Evolutionary conservation across 257 asterid genomes (phyloP), one percentile per base, ranked within the genome.

Genomic region (Ocimum tenuiflorum): DNA sequence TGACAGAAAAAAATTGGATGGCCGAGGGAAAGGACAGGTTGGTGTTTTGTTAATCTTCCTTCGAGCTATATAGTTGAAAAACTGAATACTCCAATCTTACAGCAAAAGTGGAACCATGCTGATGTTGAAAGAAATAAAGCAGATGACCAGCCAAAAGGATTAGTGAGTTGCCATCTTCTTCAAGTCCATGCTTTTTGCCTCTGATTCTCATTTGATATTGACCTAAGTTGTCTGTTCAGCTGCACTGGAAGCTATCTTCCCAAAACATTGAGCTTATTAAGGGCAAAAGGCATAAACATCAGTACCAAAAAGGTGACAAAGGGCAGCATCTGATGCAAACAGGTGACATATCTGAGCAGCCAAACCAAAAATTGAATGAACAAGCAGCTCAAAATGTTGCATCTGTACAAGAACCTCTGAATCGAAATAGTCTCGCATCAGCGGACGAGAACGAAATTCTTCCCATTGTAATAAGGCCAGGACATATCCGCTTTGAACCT

Each of bases 401-500:
- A 43, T 67, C 55, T 19, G 64, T 73, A 36, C 50, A 48, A 62
- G 75, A 69, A 35, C 78, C 46, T 43, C 17, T 74, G 59, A 77
- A 63, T 60, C 81, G 77, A 67, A 79, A 70, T 55, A 59, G 53
- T 63, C 71, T 60, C 71, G 72, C 60, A 11, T 39, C 75, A 42
- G 73, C 29, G 35, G 80, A 68, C 33, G 96, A 82, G 63, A 73
- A 76, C 56, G 86, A 86, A 78, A 78, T 85, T 81, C 85, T 88
- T 82, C 95, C 96, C 43, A 60, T 85, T 69, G 80, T 75, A 60
- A 64, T 86, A 68, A 90, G 94, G 84, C 99, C 97, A 18, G 97
- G 99, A 57, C 95, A 94, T 73, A 88, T 94, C 70, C 96, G 99
- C 59, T 94, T 90, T 81, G 97, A 86, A 81, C 84, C 91, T 43